Base-by-base conservation (phyloP, 805 yeast species). In the Cyberlindnera amylophila region DNA sequence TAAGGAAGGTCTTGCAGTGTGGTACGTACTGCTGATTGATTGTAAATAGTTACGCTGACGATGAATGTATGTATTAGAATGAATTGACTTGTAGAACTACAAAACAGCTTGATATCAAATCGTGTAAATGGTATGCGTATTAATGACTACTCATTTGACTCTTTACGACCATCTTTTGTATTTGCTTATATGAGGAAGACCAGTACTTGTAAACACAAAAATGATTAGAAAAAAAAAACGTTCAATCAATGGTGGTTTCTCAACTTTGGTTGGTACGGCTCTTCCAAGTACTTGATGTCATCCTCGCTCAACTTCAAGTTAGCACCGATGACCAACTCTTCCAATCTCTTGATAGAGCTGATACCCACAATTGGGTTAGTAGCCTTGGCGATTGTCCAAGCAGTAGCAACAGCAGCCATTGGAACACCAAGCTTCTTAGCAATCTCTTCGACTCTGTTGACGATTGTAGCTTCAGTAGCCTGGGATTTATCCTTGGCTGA, bases 341-440 rank as follows among this genome's bases (percentile, higher is more conserved):
- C 77, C 15, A 79, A 64, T 47, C 83, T 66, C 54, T 66, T 66
- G 19, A 61, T 62, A 24, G 68, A 67, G 49, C 64, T 67, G 45
- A 77, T 47, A 2, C 84, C 85, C n/a, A 79, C 70, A 46, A 79
- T 77, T 15, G 86, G 85, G 29, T 55, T 47, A 18, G 65, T 61
- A 10, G 79, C 81, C 54, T 79, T 79, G 41, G 64, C 38, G 2
- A 76, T 33, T 2, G 69, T 67, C 81, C 82, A 79, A 6, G 81
- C 76, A 8, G 69, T 63, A 4, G 81, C 66, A 15, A 79, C 56
- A 23, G 44, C 38, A 3, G 82, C 75, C 85, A 80, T 81, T 4
- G 74, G 56, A 11, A 71, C 72, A 13, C 57, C 62, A 30, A 62
- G 55, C 51, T 72, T 70, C 44, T 66, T 62, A 6, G 86, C 70